These are phyloP conservation scores for Ogataea trehaloabstinens DNA, from an alignment of 805 yeast genomes.

Conservation along the genomic window DNA sequence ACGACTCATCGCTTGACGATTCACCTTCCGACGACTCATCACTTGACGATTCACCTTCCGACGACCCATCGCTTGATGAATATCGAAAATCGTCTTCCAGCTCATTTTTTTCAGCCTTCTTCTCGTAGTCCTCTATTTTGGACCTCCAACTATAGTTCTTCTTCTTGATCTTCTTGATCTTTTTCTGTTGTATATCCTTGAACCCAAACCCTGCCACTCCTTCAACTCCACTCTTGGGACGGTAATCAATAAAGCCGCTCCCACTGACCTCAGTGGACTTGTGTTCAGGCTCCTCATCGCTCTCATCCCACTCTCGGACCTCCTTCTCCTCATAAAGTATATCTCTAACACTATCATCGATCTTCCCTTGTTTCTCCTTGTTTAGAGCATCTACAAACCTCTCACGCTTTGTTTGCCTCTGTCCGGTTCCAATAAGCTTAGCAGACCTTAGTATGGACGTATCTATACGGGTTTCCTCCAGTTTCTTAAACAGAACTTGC, in stretches of 20 bases:
- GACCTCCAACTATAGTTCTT: slow-evolving; percentile 77
- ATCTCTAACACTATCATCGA: slow-evolving; percentile 56
- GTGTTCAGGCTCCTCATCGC: slow-evolving; percentile 28
- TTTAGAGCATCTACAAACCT: slow-evolving; percentile 72
- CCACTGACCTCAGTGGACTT: slow-evolving; percentile 36
- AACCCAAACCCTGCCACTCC: slow-evolving; percentile 72
- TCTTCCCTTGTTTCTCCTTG: slow-evolving; percentile 70
- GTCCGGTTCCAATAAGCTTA: slow-evolving; percentile 73
- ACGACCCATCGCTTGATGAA: slow-evolving; percentile 25
- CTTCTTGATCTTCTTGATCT: slow-evolving; percentile 46
- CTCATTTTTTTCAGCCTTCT: slow-evolving; percentile 42
- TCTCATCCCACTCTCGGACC: slow-evolving; percentile 58
- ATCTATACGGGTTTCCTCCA: slow-evolving; percentile 67
- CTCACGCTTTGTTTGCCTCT: slow-evolving; percentile 58
- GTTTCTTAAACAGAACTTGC: slow-evolving; percentile 68
- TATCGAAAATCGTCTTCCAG: slow-evolving; percentile 61
- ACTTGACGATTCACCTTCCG: slow-evolving; percentile 24
- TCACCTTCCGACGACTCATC: slow-evolving; percentile 25
- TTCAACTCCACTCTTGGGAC: slow-evolving; percentile 61
- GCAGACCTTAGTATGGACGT: slow-evolving; percentile 68
- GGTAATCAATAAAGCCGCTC: slow-evolving; percentile 60
- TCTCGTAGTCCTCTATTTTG: slow-evolving; percentile 47
- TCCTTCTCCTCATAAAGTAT: slow-evolving; percentile 69
- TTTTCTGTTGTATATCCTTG: slow-evolving; percentile 42
- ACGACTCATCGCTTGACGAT: slow-evolving; percentile 27